Base-by-base conservation (phyloP, 495 filamentous ascomycete species). In the Geoglossum glabrum region DNA sequence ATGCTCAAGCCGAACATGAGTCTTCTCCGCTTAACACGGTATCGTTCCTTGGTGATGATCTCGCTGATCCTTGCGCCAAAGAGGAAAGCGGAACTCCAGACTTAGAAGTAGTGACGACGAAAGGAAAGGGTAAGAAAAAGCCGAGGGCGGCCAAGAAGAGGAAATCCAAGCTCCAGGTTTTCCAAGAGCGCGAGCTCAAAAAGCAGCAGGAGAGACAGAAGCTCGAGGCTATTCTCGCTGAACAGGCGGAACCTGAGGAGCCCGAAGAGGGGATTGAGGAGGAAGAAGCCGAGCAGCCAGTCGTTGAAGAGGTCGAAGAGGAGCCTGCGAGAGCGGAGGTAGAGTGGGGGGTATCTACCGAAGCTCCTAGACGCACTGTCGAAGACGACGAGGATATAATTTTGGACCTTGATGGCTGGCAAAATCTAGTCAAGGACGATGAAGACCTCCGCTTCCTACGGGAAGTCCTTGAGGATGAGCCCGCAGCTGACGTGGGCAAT, bases 401-500 rank as follows among this genome's bases (percentile, higher is more conserved):
- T 1, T 68, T 94, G 54, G 83, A 87, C 63, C 69, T 84, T 40
- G 82, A 86, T 66, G 90, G 94, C 51, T 82, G 82, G 73, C 86
- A 94, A 57, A 74, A 84, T 60, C 56, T 84, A 27, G 68, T 84
- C 59, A 94, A 86, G 64, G 85, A 96, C 58, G 80, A 84, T 10
- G 90, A 89, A 72, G 89, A 85, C 62, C 72, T 86, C 51, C 73
- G 70, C 15, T 77, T 77, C 57, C 71, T 85, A 30, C 73, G 70
- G 54, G 62, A 76, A 27, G 70, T 77, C 4, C 64, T 87, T 30
- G 62, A 64, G 0, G 69, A 74, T 30, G 68, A 73, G 61, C 33
- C 71, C 23, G 59, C 70, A 33, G 76, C 75, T 34, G 73, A 74
- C 28, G 63, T 94, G 56, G 79, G 79, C 9, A 80, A 87, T 62